These are phyloP conservation scores for Drosera spatulata DNA, from an alignment of 179 eudicot species.

Conservation along the genomic window DNA sequence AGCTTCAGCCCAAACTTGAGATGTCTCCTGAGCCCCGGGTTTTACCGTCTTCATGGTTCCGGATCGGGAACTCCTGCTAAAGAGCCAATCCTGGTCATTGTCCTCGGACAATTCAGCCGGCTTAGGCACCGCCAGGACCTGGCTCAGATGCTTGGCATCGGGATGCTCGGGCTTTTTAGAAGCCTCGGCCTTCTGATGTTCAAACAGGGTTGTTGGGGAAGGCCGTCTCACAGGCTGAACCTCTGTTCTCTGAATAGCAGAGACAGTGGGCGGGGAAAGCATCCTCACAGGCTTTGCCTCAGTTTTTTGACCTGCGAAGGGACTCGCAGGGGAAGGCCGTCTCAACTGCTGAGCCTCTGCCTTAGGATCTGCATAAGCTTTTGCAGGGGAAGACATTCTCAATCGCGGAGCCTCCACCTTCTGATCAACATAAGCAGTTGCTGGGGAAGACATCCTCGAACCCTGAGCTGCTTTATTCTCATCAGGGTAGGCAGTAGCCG, in stretches of 20 bases:
- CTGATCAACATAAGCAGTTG: conserved; percentile 22
- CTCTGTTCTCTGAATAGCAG: too few relatives aligned
- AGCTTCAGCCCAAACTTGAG: conserved; percentile 61
- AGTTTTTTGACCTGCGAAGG: conserved; percentile 6
- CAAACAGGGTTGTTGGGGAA: not conserved
- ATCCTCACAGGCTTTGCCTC: not conserved
- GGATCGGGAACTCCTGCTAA: conserved; percentile 16
- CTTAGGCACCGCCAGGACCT: conserved; percentile 60
- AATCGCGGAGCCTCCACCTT: conserved; percentile 28
- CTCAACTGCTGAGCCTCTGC: conserved; percentile 13
- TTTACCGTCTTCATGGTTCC: conserved; percentile 15
- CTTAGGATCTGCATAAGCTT: conserved; percentile 23
- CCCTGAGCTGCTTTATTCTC: not conserved
- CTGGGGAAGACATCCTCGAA: conserved; percentile 8
- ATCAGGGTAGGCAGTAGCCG: not conserved
- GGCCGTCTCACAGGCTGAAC: not conserved
- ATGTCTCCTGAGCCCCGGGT: conserved; percentile 17
- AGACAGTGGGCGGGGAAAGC: too few relatives aligned
- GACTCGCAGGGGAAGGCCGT: not conserved
- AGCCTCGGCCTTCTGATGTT: not conserved
- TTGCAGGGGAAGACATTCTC: conserved; percentile 24
- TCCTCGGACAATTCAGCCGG: conserved; percentile 39
- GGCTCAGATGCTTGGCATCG: conserved; percentile 53
- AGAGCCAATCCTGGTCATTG: conserved; percentile 80
- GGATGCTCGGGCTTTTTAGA: conserved; percentile 59